Conservation (phyloP, 768 basidiomycete species). For the Agrocybe pediades region DNA sequence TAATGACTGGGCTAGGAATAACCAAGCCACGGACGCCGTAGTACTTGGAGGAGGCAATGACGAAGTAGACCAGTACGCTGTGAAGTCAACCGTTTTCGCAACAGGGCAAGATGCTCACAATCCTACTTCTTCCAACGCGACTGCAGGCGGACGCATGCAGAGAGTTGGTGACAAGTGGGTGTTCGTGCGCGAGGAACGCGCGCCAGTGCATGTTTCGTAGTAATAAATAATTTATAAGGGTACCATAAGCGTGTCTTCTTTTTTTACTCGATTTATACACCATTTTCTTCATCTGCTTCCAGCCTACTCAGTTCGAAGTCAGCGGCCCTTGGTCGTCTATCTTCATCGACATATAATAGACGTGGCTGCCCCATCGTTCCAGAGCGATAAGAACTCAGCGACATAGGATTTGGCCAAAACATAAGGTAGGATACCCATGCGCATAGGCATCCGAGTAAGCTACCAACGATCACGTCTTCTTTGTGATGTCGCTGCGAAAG, state of each 20-base stretch:
- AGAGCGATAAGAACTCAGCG: constrained; percentile 33
- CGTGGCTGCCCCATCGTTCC: constrained; percentile 40
- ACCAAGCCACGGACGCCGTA: constrained; percentile 55
- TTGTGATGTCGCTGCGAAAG: constrained; percentile 54
- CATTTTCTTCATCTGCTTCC: constrained; percentile 40
- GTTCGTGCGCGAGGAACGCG: constrained; percentile 55
- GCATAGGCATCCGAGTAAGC: constrained; percentile 54
- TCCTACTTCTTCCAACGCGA: constrained; percentile 10
- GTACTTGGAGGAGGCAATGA: constrained; percentile 53
- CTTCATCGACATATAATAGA: constrained; percentile 36
- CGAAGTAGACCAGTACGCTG: background rate
- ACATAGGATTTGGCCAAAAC: constrained; percentile 69
- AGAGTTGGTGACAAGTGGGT: constrained; percentile 73
- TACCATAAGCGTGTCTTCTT: constrained; percentile 22
- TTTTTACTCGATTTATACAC: constrained; percentile 32
- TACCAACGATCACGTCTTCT: constrained; percentile 69
- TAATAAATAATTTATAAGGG: constrained; percentile 12
- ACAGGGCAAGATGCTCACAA: constrained; percentile 16
- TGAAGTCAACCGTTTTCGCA: background rate
- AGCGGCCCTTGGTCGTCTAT: constrained; percentile 25
- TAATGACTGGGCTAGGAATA: constrained; percentile 29
- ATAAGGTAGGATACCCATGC: constrained; percentile 54
- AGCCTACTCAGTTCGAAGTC: constrained; percentile 51
- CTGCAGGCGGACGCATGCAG: constrained; percentile 61
- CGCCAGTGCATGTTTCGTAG: constrained; percentile 28